Base-by-base conservation (phyloP, 352 stramenopile species). In the Pelagophyceae sp. region DNA sequence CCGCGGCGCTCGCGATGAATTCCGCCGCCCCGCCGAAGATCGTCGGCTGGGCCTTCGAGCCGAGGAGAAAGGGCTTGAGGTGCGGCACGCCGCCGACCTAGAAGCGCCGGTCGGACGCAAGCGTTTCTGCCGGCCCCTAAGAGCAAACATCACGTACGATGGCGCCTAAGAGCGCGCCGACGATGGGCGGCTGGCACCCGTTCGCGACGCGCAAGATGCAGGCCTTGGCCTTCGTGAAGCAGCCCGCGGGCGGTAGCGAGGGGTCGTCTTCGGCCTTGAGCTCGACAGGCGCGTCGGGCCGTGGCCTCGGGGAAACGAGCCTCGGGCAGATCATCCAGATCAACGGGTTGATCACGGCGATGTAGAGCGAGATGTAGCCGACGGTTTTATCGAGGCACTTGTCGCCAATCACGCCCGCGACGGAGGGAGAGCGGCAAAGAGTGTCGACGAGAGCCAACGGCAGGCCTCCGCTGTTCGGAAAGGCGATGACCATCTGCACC, bases 341-440 rank as follows among this genome's bases (percentile, higher is more conserved):
- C 20, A 65, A 11, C 58, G 58, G 58, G 31, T 65, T 65, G 6
- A 65, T n/a, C 3, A 33, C 58, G 6, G 58, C 5, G 58, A 65
- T 65, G 58, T 65, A 65, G 29, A 65, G 31, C 23, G 58, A 65
- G 3, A 65, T 27, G 58, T 65, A 65, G 58, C 58, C 58, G 6
- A 65, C 58, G 15, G 58, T 33, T 27, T 15, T 27, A 27, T 6
- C 58, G 6, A 65, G 23, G 40, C 40, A 54, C 40, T 54, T 20
- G 58, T 65, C 58, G 58, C 58, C 20, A 27, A 15, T 27, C 15
- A 65, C 3, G 23, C 3, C 6, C 58, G 58, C 5, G 6, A 6
- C 6, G 6, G 40, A 6, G 6, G 40, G 20, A 6, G 40, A 54
- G 6, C 6, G 6, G 58, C 58, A 65, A 27, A 65, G 58, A 15